A percentile compares a stretch with the other conserved stretches of the same genome.
These are phyloP conservation scores for Xylariaceae sp. DNA, from an alignment of 2,329 filamentous ascomycete genomes.

Conservation along the genomic window DNA sequence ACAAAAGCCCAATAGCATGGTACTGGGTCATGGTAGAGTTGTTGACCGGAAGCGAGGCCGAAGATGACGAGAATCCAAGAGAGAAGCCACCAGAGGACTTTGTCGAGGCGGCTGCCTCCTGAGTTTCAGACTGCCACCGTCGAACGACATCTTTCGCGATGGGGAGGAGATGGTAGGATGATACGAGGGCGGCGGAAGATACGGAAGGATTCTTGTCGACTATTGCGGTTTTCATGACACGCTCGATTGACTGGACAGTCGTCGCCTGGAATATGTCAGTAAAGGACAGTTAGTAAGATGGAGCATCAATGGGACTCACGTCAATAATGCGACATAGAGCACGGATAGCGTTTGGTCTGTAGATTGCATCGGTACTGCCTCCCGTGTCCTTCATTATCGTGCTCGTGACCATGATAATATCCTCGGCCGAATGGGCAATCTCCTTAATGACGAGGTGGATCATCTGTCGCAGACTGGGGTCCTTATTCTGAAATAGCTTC, in stretches of 20 bases:
- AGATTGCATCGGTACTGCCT: slow-evolving; percentile 90
- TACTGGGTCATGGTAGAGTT: slow-evolving; percentile 98
- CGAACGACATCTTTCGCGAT: slow-evolving; percentile 94
- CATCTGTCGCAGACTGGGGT: slow-evolving; percentile 97
- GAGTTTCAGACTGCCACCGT: slow-evolving; percentile 98
- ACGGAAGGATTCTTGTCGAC: slow-evolving; percentile 99
- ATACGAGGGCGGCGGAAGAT: slow-evolving; percentile 92
- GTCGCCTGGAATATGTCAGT: slow-evolving; percentile 64
- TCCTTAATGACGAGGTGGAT: slow-evolving; percentile 98
- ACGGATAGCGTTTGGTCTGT: slow-evolving; percentile 93
- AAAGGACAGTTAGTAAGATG: slow-evolving; percentile 3
- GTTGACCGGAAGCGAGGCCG: slow-evolving; percentile 75
- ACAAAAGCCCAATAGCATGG: slow-evolving; percentile 94
- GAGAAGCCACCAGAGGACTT: slow-evolving; percentile 91
- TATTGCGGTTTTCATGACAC: slow-evolving; percentile 98
- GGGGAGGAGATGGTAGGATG: slow-evolving; percentile 95
- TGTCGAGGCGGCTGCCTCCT: slow-evolving; percentile 87
- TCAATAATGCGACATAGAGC: slow-evolving; percentile 96
- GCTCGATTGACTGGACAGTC: slow-evolving; percentile 96
- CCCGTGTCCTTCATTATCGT: slow-evolving; percentile 99
- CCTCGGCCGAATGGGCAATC: slow-evolving; percentile 90
- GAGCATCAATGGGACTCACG: slow-evolving; percentile 54
- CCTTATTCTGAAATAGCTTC: slow-evolving; percentile 99
- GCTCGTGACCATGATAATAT: slow-evolving; percentile 99
- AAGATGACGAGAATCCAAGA: slow-evolving; percentile 85